phyloP scores from a whole-genome alignment of 1,284 basidiomycete species.

The Tilletia walkeri region DNA sequence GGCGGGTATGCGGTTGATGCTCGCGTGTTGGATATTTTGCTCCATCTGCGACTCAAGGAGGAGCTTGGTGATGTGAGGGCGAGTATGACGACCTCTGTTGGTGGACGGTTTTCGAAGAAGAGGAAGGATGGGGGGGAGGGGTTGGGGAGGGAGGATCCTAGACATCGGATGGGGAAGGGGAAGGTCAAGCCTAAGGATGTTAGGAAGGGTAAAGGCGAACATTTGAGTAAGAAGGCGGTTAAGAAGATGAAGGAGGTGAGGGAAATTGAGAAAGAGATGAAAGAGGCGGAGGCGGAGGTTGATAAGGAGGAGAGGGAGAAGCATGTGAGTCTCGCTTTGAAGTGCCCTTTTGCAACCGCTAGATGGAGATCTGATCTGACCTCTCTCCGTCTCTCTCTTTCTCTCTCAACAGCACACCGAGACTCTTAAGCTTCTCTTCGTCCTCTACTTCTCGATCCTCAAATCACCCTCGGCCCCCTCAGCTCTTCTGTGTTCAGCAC shows the following conservation, averaged over 20 bases:
- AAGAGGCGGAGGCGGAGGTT: conserved; percentile 80
- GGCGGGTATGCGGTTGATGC: conserved; percentile 85
- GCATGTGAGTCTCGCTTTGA: conserved; percentile 64
- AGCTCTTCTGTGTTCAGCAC: conserved; percentile 78
- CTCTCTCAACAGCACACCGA: conserved; percentile 75
- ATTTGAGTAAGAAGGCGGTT: conserved; percentile 50
- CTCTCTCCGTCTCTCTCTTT: not conserved
- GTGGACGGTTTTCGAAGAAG: conserved; percentile 64
- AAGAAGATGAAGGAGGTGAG: conserved; percentile 46
- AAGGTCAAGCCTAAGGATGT: conserved; percentile 40
- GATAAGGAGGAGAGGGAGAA: conserved; percentile 84
- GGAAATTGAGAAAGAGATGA: conserved; percentile 52
- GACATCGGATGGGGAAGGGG: conserved; percentile 61
- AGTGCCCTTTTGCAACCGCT: not conserved
- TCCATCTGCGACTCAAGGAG: conserved; percentile 80
- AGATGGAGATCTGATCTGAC: not conserved
- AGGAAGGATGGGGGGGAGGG: conserved; percentile 61
- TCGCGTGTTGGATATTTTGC: conserved; percentile 78
- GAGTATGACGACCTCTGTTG: conserved; percentile 62
- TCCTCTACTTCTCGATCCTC: conserved; percentile 92
- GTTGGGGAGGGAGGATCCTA: conserved; percentile 58
- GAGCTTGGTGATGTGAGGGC: conserved; percentile 76
- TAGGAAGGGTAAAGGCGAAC: conserved; percentile 45
- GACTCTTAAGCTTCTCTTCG: conserved; percentile 94
- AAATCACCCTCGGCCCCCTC: conserved; percentile 76